phyloP scores from a whole-genome alignment of 148 eudicot genomes.

The Rhododendron williamsianum region DNA sequence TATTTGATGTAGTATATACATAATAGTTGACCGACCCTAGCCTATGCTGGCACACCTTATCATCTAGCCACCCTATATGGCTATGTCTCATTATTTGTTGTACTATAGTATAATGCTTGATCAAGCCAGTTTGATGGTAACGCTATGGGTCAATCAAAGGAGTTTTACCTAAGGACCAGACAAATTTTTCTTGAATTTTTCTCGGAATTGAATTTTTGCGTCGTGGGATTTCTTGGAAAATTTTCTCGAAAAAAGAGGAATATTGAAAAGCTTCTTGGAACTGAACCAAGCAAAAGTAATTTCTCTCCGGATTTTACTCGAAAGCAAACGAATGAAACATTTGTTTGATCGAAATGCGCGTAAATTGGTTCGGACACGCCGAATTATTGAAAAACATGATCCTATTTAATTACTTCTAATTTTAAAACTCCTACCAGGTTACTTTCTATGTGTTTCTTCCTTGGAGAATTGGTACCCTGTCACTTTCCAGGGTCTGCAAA shows the following conservation, averaged over 20 bases:
- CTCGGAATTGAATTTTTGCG: background rate
- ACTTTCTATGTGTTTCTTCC: background rate
- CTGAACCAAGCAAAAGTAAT: background rate
- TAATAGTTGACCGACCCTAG: background rate
- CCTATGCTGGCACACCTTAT: background rate
- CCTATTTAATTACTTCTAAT: background rate
- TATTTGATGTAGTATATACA: background rate
- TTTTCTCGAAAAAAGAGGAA: background rate
- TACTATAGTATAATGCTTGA: background rate
- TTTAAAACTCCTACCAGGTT: background rate
- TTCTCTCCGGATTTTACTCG: background rate
- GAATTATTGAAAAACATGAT: background rate
- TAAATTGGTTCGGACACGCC: background rate
- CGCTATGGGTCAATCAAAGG: background rate
- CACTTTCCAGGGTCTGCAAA: background rate
- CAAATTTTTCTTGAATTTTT: background rate
- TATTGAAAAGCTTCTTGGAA: slow-evolving; percentile 1
- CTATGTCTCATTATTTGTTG: background rate
- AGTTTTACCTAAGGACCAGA: background rate
- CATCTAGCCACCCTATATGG: background rate
- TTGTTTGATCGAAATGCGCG: background rate
- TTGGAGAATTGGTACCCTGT: background rate
- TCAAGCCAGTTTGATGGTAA: background rate
- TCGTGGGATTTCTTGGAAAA: background rate
- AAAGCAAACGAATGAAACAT: background rate